Percentiles rank a stretch among this genome's conserved stretches.
Evolutionary conservation across 225 moss, liverwort and hornwort species (phyloP).

Genomic region (Anthoceros angustus): DNA sequence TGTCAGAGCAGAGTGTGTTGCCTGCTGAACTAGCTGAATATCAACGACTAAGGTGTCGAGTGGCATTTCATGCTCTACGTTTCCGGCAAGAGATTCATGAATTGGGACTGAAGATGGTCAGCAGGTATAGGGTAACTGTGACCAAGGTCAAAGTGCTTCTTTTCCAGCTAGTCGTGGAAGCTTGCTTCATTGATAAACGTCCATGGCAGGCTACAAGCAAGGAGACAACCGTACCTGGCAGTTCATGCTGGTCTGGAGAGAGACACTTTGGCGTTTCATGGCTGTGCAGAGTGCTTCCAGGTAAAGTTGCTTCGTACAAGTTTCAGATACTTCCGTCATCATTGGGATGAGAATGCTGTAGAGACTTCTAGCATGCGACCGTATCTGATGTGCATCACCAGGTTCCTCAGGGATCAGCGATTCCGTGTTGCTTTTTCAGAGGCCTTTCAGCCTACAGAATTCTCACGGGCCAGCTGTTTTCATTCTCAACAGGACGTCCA

Average conservation of each 20-base stretch:
- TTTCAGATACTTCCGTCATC: neutral
- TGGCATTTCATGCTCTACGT: conserved; percentile 41
- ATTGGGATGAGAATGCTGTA: neutral
- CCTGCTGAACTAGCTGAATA: conserved; percentile 28
- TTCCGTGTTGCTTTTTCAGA: too few relatives aligned
- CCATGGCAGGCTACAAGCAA: conserved; percentile 28
- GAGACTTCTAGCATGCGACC: too few relatives aligned
- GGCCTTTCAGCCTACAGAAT: too few relatives aligned
- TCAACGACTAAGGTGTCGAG: conserved; percentile 40
- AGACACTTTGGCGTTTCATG: conserved; percentile 35
- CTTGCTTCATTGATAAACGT: too few relatives aligned
- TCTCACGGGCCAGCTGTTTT: neutral
- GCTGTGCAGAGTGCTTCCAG: conserved; percentile 50
- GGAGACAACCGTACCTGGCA: conserved; percentile 34
- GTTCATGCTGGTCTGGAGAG: conserved; percentile 43
- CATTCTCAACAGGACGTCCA: conserved; percentile 31
- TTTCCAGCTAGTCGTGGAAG: too few relatives aligned
- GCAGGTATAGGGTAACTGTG: conserved; percentile 12
- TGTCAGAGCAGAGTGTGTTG: conserved; percentile 22
- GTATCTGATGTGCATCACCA: too few relatives aligned
- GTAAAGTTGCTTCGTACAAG: conserved; percentile 8
- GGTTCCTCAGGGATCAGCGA: too few relatives aligned
- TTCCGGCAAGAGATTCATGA: conserved; percentile 28
- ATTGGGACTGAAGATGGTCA: conserved; percentile 24
- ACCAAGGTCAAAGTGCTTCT: too few relatives aligned